These are phyloP conservation scores for Pinus taeda DNA, from an alignment of 75 land plant species.

Conservation along the genomic window DNA sequence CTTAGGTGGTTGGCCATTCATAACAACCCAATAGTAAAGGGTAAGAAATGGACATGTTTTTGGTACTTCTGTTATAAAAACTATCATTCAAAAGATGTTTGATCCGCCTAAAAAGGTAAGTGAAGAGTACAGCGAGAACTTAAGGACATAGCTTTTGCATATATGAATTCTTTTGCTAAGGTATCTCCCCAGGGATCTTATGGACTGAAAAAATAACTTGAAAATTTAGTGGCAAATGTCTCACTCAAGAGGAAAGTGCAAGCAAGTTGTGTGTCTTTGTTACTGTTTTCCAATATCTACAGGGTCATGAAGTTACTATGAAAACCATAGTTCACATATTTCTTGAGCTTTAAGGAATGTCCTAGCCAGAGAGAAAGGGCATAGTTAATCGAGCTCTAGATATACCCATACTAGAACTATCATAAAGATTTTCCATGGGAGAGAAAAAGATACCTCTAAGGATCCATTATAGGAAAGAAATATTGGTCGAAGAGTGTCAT, in stretches of 20 bases:
- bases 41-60: conserved; percentile 93
- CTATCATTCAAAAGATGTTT: conserved; percentile 88
- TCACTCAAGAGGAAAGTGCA: conserved; percentile 90
- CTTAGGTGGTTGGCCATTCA: no score
- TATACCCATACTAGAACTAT: conserved; percentile 91
- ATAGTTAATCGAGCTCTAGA: conserved; percentile 96
- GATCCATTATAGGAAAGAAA: conserved; percentile 95
- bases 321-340: conserved; percentile 96
- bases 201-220: conserved; percentile 90
- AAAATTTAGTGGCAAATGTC: conserved; percentile 96
- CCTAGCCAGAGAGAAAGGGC: conserved; percentile 87
- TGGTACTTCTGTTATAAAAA: conserved; percentile 68
- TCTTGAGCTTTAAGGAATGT: conserved; percentile 88
- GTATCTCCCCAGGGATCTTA: conserved; percentile 78
- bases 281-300: conserved; percentile 91
- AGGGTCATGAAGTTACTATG: conserved; percentile 91
- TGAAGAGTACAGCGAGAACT: conserved; percentile 93
- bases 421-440: conserved; percentile 75
- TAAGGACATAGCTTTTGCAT: conserved; percentile 88
- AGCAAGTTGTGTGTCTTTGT: conserved; percentile 99
- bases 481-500: conserved; percentile 93
- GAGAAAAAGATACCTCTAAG: conserved; percentile 86
- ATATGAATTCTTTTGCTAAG: conserved; percentile 85
- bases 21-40: no score
- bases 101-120: conserved; percentile 99